Percentiles rank a stretch among this genome's conserved stretches.
Conservation (phyloP, 2,329 filamentous ascomycete genomes). For the Hansfordia pulvinata region DNA sequence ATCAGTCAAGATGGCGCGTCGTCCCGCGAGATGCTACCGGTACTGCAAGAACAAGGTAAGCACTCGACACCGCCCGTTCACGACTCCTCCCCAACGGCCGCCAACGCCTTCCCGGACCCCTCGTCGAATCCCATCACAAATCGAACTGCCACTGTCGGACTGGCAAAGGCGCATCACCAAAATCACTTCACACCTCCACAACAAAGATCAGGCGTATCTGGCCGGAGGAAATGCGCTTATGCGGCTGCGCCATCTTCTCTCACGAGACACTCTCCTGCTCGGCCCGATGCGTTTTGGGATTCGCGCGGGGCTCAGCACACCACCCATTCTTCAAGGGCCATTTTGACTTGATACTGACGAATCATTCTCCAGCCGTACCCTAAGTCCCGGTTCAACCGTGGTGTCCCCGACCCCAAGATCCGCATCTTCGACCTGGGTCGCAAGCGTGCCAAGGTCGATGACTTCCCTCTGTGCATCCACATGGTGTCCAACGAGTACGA, state of each 20-base stretch:
- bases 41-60: constrained; percentile 99
- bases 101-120: constrained; percentile 1
- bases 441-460: constrained; percentile 97
- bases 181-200: too few species aligned
- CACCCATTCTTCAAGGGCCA: not conserved
- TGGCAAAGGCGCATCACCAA: too few species aligned
- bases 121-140: constrained; percentile 4
- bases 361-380: constrained; percentile 71
- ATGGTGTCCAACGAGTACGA: constrained; percentile 99
- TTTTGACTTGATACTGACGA: constrained; percentile 36
- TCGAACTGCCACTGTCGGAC: too few species aligned
- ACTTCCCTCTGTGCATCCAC: constrained; percentile 99
- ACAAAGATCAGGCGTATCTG: too few species aligned
- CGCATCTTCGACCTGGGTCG: constrained; percentile 98
- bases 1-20: constrained; percentile 92
- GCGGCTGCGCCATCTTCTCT: not conserved
- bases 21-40: constrained; percentile 98
- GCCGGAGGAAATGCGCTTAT: too few species aligned
- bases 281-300: not conserved
- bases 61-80: too few species aligned
- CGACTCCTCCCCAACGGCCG: too few species aligned
- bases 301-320: too few species aligned
- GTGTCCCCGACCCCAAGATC: constrained; percentile 78
- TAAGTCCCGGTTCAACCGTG: constrained; percentile 99
- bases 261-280: not conserved